Percentiles rank a stretch among this genome's conserved stretches.
Conservation (phyloP, 257 asterid species). For the Solanum megistacrolobum region DNA sequence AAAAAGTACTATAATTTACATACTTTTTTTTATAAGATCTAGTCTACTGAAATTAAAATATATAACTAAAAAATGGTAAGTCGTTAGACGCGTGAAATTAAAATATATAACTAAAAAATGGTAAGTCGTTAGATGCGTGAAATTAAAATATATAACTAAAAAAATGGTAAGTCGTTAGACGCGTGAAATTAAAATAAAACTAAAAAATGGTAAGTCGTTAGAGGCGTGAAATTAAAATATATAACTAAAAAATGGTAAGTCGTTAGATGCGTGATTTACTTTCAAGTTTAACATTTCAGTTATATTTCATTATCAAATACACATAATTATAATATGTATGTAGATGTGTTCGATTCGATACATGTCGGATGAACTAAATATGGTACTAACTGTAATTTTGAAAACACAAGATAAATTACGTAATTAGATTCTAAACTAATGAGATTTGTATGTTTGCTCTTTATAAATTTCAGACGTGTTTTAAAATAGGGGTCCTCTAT, state of each 20-base stretch:
- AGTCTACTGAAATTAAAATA: neutral
- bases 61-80: no score
- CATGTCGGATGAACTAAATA: neutral
- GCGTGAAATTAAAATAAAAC: no score
- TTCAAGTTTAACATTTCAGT: neutral
- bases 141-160: neutral
- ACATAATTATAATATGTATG: neutral
- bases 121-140: no score
- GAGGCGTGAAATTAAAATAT: neutral
- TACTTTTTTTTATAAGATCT: neutral
- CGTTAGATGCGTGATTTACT: neutral
- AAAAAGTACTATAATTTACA: neutral
- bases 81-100: neutral
- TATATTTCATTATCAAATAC: neutral
- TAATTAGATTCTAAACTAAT: neutral
- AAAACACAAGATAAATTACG: neutral
- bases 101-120: no score
- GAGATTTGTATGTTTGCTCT: neutral
- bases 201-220: no score
- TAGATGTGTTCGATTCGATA: neutral
- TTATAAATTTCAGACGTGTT: neutral
- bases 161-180: no score
- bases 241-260: no score
- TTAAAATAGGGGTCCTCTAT: neutral
- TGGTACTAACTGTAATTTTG: no score